Conservation (phyloP, 305 asterid species). For the Fraxinus latifolia region DNA sequence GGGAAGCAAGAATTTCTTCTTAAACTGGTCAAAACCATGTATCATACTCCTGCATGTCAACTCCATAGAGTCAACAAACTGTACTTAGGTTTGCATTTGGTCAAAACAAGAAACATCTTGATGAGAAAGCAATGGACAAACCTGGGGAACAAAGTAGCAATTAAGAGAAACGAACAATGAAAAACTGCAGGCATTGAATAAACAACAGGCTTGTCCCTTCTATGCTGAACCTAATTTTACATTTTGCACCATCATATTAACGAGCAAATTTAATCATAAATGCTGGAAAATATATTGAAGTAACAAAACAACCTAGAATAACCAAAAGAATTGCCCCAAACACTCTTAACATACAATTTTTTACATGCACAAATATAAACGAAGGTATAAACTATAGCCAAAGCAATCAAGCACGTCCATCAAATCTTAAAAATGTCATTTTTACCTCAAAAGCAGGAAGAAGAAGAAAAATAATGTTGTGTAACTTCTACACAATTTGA, state of each 20-base stretch:
- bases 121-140: conserved; percentile 49
- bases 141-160: conserved; percentile 59
- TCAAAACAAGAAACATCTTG: conserved; percentile 47
- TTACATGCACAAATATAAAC: conserved; percentile 10
- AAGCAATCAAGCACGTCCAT: neutral
- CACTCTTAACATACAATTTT: neutral
- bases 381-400: neutral
- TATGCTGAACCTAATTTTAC: conserved; percentile 63
- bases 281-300: conserved; percentile 21
- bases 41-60: conserved; percentile 60
- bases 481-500: neutral
- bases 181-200: conserved; percentile 59
- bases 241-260: conserved; percentile 49
- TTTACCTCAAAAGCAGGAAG: neutral
- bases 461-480: neutral
- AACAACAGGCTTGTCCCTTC: conserved; percentile 59
- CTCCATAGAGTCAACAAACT: conserved; percentile 55
- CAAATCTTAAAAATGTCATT: neutral
- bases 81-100: conserved; percentile 37
- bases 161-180: conserved; percentile 56
- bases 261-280: conserved; percentile 35
- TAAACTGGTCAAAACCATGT: conserved; percentile 51
- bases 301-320: conserved; percentile 24
- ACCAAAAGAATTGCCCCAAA: conserved; percentile 12
- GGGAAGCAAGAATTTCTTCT: conserved; percentile 46